These are phyloP conservation scores for Colletotrichum lindemuthianum DNA, from an alignment of 2,329 filamentous ascomycete genomes.

Conservation along the genomic window DNA sequence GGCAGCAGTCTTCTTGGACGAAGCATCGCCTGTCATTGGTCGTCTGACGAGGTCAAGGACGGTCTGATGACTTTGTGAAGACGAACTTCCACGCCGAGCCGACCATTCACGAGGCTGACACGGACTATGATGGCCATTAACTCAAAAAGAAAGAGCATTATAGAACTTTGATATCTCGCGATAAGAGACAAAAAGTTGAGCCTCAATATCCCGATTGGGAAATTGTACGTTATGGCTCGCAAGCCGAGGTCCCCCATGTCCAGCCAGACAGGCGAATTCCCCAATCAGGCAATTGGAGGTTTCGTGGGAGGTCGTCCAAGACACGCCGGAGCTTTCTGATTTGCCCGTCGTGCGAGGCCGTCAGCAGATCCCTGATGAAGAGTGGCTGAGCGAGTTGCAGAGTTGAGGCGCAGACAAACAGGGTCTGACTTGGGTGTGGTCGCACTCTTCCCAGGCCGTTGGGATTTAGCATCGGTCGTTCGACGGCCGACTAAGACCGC, in stretches of 20 bases:
- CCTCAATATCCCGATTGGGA: conserved; percentile 10
- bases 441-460: background rate
- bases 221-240: conserved; percentile 5
- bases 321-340: conserved; percentile 1
- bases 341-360: background rate
- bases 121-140: background rate
- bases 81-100: background rate
- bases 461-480: background rate
- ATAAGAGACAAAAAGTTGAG: conserved; percentile 7
- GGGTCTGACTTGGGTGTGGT: too few species aligned
- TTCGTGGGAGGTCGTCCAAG: background rate
- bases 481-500: too few species aligned
- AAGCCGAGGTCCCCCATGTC: background rate
- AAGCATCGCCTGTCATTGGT: too few species aligned
- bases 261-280: background rate
- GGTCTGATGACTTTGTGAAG: too few species aligned
- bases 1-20: background rate
- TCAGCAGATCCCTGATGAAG: conserved; percentile 1
- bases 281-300: conserved; percentile 10
- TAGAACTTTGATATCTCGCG: background rate
- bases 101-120: conserved; percentile 1
- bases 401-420: too few species aligned
- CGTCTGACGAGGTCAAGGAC: too few species aligned
- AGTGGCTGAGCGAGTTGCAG: conserved; percentile 4
- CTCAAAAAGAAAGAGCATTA: too few species aligned